phyloP scores from a whole-genome alignment of 1,284 basidiomycete genomes.

The Microbotryum intermedium region DNA sequence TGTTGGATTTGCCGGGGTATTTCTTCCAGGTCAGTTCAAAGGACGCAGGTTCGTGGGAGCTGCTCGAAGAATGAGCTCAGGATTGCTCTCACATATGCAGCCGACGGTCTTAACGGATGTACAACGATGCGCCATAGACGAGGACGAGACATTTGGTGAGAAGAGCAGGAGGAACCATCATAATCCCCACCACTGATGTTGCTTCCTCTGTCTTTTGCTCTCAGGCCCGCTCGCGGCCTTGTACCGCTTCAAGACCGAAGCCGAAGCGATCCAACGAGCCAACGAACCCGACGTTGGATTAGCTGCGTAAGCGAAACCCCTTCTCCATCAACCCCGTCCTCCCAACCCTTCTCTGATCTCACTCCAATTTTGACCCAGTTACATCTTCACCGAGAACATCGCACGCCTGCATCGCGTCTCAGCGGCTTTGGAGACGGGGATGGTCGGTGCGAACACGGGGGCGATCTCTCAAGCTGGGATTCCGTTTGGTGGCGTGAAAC shows the following conservation, averaged over 20 bases:
- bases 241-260: conserved; percentile 71
- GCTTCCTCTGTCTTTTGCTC: background rate
- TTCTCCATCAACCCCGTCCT: background rate
- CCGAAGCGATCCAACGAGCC: conserved; percentile 76
- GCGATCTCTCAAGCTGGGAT: conserved; percentile 67
- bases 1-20: conserved; percentile 12
- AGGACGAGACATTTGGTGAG: conserved; percentile 34
- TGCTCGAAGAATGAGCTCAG: background rate
- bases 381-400: conserved; percentile 85
- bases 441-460: conserved; percentile 73
- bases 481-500: conserved; percentile 89
- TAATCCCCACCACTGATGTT: background rate
- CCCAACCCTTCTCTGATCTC: background rate
- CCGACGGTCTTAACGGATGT: conserved; percentile 33
- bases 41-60: background rate
- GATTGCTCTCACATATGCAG: background rate
- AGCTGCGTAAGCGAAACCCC: conserved; percentile 53
- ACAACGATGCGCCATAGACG: conserved; percentile 24
- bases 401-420: conserved; percentile 92
- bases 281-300: conserved; percentile 80
- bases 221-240: conserved; percentile 31
- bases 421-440: conserved; percentile 91
- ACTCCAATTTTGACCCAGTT: conserved; percentile 38
- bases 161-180: too few species aligned
- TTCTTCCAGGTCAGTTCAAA: conserved; percentile 11